Evolutionary conservation across 192 early-diverging fungal genomes (phyloP).

Genomic region (Coemansia sp.): DNA sequence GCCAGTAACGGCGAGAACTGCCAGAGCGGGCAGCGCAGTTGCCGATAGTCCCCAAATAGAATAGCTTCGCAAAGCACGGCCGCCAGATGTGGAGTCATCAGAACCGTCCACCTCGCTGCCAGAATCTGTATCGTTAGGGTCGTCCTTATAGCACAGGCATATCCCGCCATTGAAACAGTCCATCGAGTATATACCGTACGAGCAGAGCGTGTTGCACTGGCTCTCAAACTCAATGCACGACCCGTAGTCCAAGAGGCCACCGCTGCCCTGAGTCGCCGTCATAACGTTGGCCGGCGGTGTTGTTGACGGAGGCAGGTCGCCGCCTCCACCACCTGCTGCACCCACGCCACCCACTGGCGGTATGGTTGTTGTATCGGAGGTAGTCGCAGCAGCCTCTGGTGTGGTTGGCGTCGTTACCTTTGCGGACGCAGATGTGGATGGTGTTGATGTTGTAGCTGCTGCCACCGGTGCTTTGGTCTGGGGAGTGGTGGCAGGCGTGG

Average conservation of each 20-base stretch:
- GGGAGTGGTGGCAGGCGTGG: neutral
- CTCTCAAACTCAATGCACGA: constrained; percentile 43
- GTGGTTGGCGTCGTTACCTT: constrained; percentile 7
- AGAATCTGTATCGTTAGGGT: constrained; percentile 13
- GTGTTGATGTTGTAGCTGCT: constrained; percentile 5
- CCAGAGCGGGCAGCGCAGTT: constrained; percentile 10
- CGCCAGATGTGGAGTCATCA: constrained; percentile 6
- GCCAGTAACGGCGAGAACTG: constrained; percentile 22
- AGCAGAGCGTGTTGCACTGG: constrained; percentile 45
- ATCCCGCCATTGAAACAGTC: constrained; percentile 40
- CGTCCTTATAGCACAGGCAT: constrained; percentile 40
- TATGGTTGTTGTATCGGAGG: neutral
- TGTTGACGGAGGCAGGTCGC: constrained; percentile 11
- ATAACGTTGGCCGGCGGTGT: constrained; percentile 28
- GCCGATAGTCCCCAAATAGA: constrained; percentile 25
- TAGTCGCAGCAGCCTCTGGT: neutral
- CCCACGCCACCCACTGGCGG: constrained; percentile 7
- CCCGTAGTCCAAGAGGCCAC: constrained; percentile 43
- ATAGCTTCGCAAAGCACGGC: constrained; percentile 6
- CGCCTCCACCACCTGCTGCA: constrained; percentile 36
- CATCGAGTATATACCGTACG: constrained; percentile 43
- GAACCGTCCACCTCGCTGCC: constrained; percentile 11
- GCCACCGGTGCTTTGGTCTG: neutral
- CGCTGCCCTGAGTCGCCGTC: constrained; percentile 40
- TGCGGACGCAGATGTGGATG: neutral